phyloP scores from a whole-genome alignment of 768 basidiomycete genomes.

The Epithele typhae region DNA sequence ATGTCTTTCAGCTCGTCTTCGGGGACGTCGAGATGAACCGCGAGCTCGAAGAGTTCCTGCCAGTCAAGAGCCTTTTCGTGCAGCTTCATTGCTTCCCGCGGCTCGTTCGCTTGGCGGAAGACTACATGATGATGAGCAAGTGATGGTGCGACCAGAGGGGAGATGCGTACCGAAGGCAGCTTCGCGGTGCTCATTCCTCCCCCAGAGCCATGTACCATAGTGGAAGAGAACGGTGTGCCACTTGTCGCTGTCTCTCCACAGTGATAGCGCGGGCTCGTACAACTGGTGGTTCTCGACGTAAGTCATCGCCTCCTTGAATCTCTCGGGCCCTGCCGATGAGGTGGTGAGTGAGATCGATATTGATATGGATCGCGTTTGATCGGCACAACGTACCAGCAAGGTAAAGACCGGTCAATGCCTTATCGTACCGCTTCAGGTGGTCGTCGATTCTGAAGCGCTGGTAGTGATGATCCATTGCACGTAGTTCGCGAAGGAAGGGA shows the following conservation, averaged over 20 bases:
- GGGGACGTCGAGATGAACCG: slow-evolving; percentile 43
- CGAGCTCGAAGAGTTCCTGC: slow-evolving; percentile 88
- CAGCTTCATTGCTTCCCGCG: slow-evolving; percentile 76
- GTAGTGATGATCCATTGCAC: slow-evolving; percentile 73
- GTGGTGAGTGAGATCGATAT: neutral
- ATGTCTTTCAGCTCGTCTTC: slow-evolving; percentile 57
- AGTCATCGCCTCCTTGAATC: slow-evolving; percentile 73
- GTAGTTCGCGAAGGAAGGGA: slow-evolving; percentile 90
- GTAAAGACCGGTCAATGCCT: slow-evolving; percentile 70
- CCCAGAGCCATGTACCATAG: slow-evolving; percentile 48
- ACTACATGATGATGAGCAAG: slow-evolving; percentile 52
- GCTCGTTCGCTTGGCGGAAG: slow-evolving; percentile 63
- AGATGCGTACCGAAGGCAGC: slow-evolving; percentile 66
- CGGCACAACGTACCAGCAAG: slow-evolving; percentile 53
- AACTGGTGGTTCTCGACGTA: slow-evolving; percentile 80
- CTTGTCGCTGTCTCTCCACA: slow-evolving; percentile 67
- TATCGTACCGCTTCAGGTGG: slow-evolving; percentile 71
- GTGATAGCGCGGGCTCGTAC: slow-evolving; percentile 64
- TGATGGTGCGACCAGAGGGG: too few relatives aligned
- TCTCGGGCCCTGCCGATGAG: slow-evolving; percentile 45
- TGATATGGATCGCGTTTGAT: neutral
- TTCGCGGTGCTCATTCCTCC: slow-evolving; percentile 76
- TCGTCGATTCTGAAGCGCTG: slow-evolving; percentile 93
- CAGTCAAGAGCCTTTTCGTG: slow-evolving; percentile 87
- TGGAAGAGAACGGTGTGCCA: slow-evolving; percentile 37